Conservation (phyloP, 768 basidiomycete genomes). For the Calvatia gigantea region DNA sequence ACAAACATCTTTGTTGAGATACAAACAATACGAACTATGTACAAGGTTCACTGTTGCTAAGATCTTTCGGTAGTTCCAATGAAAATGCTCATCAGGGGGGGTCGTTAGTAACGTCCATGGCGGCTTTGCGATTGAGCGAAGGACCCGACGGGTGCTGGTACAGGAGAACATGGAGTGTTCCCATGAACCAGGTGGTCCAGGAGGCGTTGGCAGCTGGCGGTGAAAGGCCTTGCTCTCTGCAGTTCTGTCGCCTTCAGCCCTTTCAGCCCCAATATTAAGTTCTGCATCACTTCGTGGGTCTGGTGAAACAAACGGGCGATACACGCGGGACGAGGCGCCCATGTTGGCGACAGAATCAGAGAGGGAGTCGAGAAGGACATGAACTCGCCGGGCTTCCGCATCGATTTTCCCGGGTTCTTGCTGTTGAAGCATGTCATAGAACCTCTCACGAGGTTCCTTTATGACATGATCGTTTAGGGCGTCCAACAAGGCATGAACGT, state of each 20-base stretch:
- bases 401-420: background rate
- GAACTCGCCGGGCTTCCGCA: slow-evolving; percentile 2
- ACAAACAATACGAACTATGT: no score
- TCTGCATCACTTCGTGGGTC: background rate
- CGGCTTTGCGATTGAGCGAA: background rate
- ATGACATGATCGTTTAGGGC: slow-evolving; percentile 14
- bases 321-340: slow-evolving; percentile 1
- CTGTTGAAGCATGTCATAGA: background rate
- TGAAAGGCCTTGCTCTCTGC: background rate
- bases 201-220: slow-evolving; percentile 5
- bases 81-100: no score
- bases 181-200: slow-evolving; percentile 6
- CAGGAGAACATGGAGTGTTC: background rate
- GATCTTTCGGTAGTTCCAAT: no score
- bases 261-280: background rate
- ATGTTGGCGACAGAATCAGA: background rate
- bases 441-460: background rate
- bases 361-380: background rate
- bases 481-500: slow-evolving; percentile 19
- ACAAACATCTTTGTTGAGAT: no score
- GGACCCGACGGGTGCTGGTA: background rate
- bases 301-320: background rate
- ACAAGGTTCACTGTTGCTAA: background rate
- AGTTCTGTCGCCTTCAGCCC: background rate
- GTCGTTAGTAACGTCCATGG: no score